Conservation (phyloP, 2,329 filamentous ascomycete genomes). For the Claviceps pazoutovae region DNA sequence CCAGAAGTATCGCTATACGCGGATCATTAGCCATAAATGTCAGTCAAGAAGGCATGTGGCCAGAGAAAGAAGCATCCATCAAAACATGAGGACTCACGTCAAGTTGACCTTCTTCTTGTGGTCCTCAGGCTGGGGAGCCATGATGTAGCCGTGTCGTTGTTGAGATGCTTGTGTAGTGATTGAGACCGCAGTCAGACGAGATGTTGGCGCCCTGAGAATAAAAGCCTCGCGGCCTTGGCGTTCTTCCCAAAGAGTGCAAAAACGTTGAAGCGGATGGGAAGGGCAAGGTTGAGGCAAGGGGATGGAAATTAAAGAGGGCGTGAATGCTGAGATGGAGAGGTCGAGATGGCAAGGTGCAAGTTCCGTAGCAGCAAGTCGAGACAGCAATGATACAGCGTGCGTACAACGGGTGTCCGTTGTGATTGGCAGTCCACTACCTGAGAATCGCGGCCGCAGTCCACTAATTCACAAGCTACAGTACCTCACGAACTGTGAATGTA, state of each 20-base stretch:
- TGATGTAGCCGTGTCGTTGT: conserved; percentile 31
- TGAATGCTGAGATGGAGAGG: conserved; percentile 10
- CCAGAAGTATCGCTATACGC: conserved; percentile 68
- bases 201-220: neutral
- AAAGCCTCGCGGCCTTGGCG: neutral
- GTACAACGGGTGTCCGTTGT: no score
- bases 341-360: conserved; percentile 12
- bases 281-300: neutral
- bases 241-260: neutral
- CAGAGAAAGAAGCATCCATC: neutral
- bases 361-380: neutral
- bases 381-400: neutral
- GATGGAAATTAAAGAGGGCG: conserved; percentile 5
- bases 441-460: neutral
- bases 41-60: neutral
- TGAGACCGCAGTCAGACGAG: conserved; percentile 4
- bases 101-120: conserved; percentile 75
- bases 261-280: conserved; percentile 3
- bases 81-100: conserved; percentile 42
- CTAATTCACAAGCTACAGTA: neutral
- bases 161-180: conserved; percentile 12
- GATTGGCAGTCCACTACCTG: neutral
- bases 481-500: neutral
- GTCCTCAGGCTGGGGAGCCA: conserved; percentile 55
- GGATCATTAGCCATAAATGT: conserved; percentile 1